phyloP scores from a whole-genome alignment of 2,329 filamentous ascomycete species.

The Canariomyces notabilis region DNA sequence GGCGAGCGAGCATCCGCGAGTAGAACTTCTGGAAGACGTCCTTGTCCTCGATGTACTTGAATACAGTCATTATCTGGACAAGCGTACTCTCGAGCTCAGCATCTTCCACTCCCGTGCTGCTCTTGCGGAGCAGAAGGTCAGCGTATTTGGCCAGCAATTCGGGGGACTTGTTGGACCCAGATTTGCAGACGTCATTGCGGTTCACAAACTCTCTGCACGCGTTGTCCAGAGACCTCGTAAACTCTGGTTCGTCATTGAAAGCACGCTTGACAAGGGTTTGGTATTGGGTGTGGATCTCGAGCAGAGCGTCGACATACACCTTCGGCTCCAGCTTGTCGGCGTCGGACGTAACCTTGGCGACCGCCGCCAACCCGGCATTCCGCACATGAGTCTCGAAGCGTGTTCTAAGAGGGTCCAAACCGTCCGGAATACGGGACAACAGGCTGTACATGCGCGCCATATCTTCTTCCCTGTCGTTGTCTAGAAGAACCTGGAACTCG shows the following conservation, averaged over 20 bases:
- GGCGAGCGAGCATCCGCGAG: conserved; percentile 90
- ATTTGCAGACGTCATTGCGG: conserved; percentile 91
- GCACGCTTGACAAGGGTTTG: conserved; percentile 85
- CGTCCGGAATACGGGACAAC: conserved; percentile 81
- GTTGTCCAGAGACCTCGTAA: conserved; percentile 92
- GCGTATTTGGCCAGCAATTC: conserved; percentile 94
- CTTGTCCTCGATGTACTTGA: conserved; percentile 99
- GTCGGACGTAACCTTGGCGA: conserved; percentile 84
- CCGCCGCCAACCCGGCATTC: conserved; percentile 79
- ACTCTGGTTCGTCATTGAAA: conserved; percentile 93
- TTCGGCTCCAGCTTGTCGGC: conserved; percentile 92
- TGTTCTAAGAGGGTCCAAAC: conserved; percentile 78
- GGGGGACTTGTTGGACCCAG: conserved; percentile 87
- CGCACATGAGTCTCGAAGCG: conserved; percentile 91
- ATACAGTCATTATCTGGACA: conserved; percentile 95
- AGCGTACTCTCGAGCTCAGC: conserved; percentile 86
- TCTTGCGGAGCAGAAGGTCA: conserved; percentile 88
- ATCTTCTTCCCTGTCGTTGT: conserved; percentile 92
- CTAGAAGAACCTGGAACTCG: conserved; percentile 89
- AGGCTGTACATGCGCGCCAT: conserved; percentile 95
- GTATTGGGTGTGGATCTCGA: conserved; percentile 93
- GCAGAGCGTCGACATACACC: conserved; percentile 88
- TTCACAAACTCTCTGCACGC: conserved; percentile 98
- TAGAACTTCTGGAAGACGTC: conserved; percentile 99
- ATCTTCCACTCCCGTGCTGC: conserved; percentile 86